Percentiles rank a stretch among this genome's conserved stretches.
Evolutionary conservation across 2,329 filamentous ascomycete genomes (phyloP).

Genomic region (Ceratocystis lukuohia): DNA sequence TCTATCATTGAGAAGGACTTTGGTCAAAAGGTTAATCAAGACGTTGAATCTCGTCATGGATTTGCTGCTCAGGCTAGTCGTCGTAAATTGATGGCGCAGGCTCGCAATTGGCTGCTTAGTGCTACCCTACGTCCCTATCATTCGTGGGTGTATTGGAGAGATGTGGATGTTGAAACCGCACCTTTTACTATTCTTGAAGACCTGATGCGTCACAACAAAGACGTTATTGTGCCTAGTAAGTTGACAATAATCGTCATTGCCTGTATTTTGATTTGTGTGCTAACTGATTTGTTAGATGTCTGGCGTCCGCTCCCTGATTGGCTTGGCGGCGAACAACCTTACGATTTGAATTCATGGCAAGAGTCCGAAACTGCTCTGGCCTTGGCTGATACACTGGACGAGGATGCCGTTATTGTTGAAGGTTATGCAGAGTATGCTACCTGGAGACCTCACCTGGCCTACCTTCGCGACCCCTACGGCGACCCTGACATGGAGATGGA

Average conservation of each 20-base stretch:
- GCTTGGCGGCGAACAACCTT: slow-evolving; percentile 96
- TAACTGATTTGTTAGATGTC: slow-evolving; percentile 50
- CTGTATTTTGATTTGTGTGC: neutral
- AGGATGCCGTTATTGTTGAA: slow-evolving; percentile 97
- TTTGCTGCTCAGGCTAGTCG: slow-evolving; percentile 90
- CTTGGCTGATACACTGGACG: slow-evolving; percentile 85
- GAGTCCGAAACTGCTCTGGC: slow-evolving; percentile 94
- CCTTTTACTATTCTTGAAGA: slow-evolving; percentile 95
- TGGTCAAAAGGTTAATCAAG: slow-evolving; percentile 92
- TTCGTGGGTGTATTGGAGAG: slow-evolving; percentile 98
- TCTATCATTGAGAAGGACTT: slow-evolving; percentile 98
- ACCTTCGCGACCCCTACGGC: slow-evolving; percentile 89
- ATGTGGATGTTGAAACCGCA: slow-evolving; percentile 95
- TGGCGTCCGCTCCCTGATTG: slow-evolving; percentile 98
- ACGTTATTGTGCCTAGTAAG: slow-evolving; percentile 95
- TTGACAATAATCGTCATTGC: slow-evolving; percentile 23
- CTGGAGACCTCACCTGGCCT: slow-evolving; percentile 92
- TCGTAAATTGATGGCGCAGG: slow-evolving; percentile 95
- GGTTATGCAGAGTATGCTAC: slow-evolving; percentile 98
- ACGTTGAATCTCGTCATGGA: slow-evolving; percentile 92
- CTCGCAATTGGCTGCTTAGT: slow-evolving; percentile 90
- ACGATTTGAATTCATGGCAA: slow-evolving; percentile 98
- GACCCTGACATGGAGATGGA: slow-evolving; percentile 99
- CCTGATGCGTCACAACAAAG: slow-evolving; percentile 96
- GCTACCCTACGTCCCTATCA: slow-evolving; percentile 87